A percentile compares a stretch with the other conserved stretches of the same genome.
Conservation (phyloP, 2,329 filamentous ascomycete genomes). For the Rhexocercosporidium sp. region DNA sequence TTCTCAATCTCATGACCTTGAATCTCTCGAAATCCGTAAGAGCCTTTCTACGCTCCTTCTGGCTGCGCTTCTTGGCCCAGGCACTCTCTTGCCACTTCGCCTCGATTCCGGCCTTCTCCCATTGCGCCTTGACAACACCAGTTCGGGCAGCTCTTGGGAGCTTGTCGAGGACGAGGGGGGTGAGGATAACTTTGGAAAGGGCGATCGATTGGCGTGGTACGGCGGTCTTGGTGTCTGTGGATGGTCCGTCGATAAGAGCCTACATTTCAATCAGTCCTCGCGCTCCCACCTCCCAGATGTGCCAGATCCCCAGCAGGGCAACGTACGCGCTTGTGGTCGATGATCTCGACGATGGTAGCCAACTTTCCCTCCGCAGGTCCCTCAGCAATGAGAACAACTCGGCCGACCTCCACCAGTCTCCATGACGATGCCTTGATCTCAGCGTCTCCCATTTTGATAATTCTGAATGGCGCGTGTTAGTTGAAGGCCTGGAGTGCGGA, state of each 20-base stretch:
- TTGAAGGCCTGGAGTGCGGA: conserved; percentile 31
- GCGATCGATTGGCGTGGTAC: conserved; percentile 87
- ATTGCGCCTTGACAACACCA: conserved; percentile 82
- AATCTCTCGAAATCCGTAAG: conserved; percentile 99
- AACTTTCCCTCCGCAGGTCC: conserved; percentile 84
- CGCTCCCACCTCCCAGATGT: conserved; percentile 14
- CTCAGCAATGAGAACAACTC: conserved; percentile 87
- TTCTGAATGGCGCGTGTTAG: conserved; percentile 48
- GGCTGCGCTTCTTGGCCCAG: conserved; percentile 93
- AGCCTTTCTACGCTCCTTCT: conserved; percentile 83
- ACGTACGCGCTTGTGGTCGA: conserved; percentile 99
- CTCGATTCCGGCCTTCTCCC: conserved; percentile 92
- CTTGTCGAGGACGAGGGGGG: conserved; percentile 84
- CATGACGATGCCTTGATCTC: conserved; percentile 82
- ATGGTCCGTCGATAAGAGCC: conserved; percentile 96
- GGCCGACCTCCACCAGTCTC: conserved; percentile 98
- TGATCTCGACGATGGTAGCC: conserved; percentile 96
- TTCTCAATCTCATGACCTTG: conserved; percentile 99
- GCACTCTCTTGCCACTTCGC: conserved; percentile 88
- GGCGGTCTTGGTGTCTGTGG: conserved; percentile 76
- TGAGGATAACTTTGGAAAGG: conserved; percentile 85
- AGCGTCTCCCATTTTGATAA: conserved; percentile 81
- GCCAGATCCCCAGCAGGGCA: conserved; percentile 26
- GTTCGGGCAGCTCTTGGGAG: conserved; percentile 85
- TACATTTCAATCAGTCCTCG: conserved; percentile 50